Evolutionary conservation across 305 asterid species (phyloP), one percentile per base, ranked within the genome.

Genomic region (Plantago rigida): DNA sequence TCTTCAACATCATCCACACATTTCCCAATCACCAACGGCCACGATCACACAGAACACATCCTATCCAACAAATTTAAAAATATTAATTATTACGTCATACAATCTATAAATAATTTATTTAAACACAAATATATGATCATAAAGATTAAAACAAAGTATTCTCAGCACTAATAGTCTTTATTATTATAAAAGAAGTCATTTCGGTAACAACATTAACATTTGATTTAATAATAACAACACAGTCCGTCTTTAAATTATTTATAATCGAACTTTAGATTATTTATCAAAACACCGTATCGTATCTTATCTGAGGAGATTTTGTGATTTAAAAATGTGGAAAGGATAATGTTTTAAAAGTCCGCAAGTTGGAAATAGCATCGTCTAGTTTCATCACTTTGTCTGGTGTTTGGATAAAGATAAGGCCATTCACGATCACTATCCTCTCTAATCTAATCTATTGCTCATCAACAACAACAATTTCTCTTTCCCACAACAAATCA

Each of bases 321-420:
- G 1, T 22, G 26, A 57, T 56, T 47, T 39, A 67, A 57, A n/a
- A 57, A 9, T 31, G 5, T 15, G 10, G 34, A 49, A 47, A 65
- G 13, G 70, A 74, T 74, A 69, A 73, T 47, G 24, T 74, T 51
- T 28, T 62, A 56, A 65, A 67, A 48, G 56, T 42, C 29, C 52
- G 64, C 75, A 52, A 49, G 51, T 64, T 36, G 61, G 26, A 60
- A 26, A 28, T 36, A 36, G 9, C 8, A 36, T 36, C 7, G 26
- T 22, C 44, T 36, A 8, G 9, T 36, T 7, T 55, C 4, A 7
- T 36, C 44, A 36, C 54, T 47, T 45, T 68, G 71, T 59, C 73
- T 59, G 74, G 74, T 68, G 71, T 59, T 68, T 59, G 74, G 74
- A 68, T 69, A 73, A 69, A 69, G 78, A 73, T 64, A 47, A 65